phyloP scores from a whole-genome alignment of 352 stramenopile genomes.

The Globisporangium barbulae region DNA sequence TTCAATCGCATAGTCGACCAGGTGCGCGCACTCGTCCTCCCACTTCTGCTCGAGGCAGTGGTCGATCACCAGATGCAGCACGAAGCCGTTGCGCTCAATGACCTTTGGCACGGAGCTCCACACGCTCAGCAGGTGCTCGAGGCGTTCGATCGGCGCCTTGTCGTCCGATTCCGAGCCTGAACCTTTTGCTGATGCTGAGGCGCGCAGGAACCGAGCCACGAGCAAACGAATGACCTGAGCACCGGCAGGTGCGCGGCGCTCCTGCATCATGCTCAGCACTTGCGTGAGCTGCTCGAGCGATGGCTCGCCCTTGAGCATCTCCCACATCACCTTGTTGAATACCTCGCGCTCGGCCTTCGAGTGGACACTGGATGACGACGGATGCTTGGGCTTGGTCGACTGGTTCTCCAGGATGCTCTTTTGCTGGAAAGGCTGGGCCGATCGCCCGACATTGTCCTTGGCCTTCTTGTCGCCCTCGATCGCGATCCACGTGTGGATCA shows the following conservation, averaged over 20 bases:
- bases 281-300: conserved; percentile 19
- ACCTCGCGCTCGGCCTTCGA: conserved; percentile 18
- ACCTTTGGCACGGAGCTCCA: conserved; percentile 34
- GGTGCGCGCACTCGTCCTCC: conserved; percentile 21
- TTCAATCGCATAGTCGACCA: conserved; percentile 19
- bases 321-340: conserved; percentile 32
- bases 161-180: not conserved
- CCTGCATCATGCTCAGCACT: conserved; percentile 25
- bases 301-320: conserved; percentile 28
- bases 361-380: not conserved
- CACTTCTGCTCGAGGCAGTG: conserved; percentile 25
- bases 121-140: conserved; percentile 33
- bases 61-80: conserved; percentile 44
- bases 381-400: not conserved
- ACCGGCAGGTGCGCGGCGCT: conserved; percentile 6
- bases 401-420: conserved; percentile 13
- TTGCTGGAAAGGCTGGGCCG: too few relatives aligned
- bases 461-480: conserved; percentile 8
- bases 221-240: conserved; percentile 22
- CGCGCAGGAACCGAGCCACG: conserved; percentile 14
- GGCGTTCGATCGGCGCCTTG: conserved; percentile 14
- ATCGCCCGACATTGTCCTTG: not conserved
- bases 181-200: not conserved
- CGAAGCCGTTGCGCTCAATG: conserved; percentile 35
- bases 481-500: conserved; percentile 28